Conservation (phyloP, 805 yeast species). For the Schizosaccharomyces pombe region ASM294v3 CU329670.1:2090001-2090500, state of each 20-base stretch:
- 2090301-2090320: neutral
- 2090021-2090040: neutral
- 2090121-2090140: neutral
- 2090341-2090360: neutral
- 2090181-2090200: neutral
- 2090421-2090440: neutral
- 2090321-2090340: neutral
- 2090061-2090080: too few relatives aligned
- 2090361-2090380: neutral
- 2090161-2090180: neutral
- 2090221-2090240: neutral
- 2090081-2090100: neutral
- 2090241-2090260: slow-evolving; percentile 1
- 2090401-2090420: neutral
- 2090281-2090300: neutral
- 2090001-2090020: neutral
- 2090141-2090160: neutral
- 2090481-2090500: neutral
- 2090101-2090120: neutral
- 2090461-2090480: neutral
- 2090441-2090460: neutral
- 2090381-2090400: neutral
- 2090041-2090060: too few relatives aligned
- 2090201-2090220: neutral
- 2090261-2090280: neutral